Conservation (phyloP, 1,284 basidiomycete species). For the Microbotryum saponariae region DNA sequence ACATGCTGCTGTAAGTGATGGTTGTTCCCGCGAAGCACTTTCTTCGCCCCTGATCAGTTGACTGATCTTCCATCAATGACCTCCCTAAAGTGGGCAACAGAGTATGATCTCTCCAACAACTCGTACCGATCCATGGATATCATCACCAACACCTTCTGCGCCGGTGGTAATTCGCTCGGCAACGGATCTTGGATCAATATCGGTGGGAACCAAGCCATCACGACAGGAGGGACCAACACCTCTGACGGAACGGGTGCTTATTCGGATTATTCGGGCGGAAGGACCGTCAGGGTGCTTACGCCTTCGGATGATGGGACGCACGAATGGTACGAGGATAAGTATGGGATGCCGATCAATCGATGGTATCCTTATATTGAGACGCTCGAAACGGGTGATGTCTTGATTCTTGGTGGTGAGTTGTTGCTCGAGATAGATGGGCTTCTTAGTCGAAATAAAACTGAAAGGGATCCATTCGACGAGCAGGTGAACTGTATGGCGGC, state of each 20-base stretch:
- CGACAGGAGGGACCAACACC: slow-evolving; percentile 34
- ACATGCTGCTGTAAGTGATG: slow-evolving; percentile 19
- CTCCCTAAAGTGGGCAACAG: slow-evolving; percentile 15
- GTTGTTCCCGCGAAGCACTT: not conserved
- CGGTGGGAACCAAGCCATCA: slow-evolving; percentile 42
- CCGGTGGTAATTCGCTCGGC: slow-evolving; percentile 39
- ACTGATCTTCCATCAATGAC: not conserved
- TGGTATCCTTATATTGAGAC: slow-evolving; percentile 64
- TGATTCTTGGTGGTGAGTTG: slow-evolving; percentile 43
- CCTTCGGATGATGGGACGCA: slow-evolving; percentile 61
- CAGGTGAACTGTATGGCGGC: slow-evolving; percentile 45
- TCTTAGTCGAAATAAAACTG: slow-evolving; percentile 33
- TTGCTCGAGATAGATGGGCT: not conserved
- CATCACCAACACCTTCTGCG: slow-evolving; percentile 43
- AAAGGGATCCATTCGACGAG: slow-evolving; percentile 40
- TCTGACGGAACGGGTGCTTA: slow-evolving; percentile 37
- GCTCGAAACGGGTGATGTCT: slow-evolving; percentile 45
- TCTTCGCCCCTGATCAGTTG: not conserved
- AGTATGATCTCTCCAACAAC: slow-evolving; percentile 26
- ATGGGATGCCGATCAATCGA: slow-evolving; percentile 56
- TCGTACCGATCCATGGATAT: slow-evolving; percentile 36
- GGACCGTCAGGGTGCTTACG: slow-evolving; percentile 53
- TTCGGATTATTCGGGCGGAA: slow-evolving; percentile 56
- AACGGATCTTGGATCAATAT: slow-evolving; percentile 41
- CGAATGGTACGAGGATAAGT: slow-evolving; percentile 47